A percentile compares a stretch with the other conserved stretches of the same genome.
Conservation (phyloP, 1,139 yeast genomes). For the Scheffersomyces quercinus region DNA sequence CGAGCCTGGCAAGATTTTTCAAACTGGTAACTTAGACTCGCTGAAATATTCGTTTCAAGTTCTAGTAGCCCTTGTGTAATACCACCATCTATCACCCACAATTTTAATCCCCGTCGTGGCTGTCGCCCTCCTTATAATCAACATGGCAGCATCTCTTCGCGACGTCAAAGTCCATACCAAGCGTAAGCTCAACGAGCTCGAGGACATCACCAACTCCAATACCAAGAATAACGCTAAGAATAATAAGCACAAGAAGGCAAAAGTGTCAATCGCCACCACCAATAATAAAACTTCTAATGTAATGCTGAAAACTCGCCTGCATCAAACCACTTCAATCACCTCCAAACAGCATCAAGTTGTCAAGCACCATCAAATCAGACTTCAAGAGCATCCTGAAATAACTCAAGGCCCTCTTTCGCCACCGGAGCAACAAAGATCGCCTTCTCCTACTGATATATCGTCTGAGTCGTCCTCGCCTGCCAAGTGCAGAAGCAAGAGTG, state of each 20-base stretch:
- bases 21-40: too few species aligned
- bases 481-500: constrained; percentile 21
- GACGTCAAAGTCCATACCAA: constrained; percentile 24
- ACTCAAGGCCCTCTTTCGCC: constrained; percentile 6
- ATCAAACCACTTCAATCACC: too few species aligned
- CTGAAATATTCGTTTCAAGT: too few species aligned
- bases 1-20: too few species aligned
- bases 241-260: neutral
- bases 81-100: too few species aligned
- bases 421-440: constrained; percentile 25
- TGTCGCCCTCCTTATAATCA: neutral
- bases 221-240: neutral
- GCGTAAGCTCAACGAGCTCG: constrained; percentile 36
- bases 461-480: constrained; percentile 16
- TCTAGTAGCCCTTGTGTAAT: too few species aligned
- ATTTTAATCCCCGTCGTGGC: too few species aligned
- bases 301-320: too few species aligned
- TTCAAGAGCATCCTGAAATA: constrained; percentile 5
- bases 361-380: constrained; percentile 6
- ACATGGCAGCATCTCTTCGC: constrained; percentile 30
- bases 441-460: constrained; percentile 24
- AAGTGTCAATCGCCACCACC: neutral
- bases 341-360: neutral
- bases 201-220: constrained; percentile 31
- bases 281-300: neutral